Evolutionary conservation across 2,329 filamentous ascomycete species (phyloP).

Genomic region (Graphium sp.): DNA sequence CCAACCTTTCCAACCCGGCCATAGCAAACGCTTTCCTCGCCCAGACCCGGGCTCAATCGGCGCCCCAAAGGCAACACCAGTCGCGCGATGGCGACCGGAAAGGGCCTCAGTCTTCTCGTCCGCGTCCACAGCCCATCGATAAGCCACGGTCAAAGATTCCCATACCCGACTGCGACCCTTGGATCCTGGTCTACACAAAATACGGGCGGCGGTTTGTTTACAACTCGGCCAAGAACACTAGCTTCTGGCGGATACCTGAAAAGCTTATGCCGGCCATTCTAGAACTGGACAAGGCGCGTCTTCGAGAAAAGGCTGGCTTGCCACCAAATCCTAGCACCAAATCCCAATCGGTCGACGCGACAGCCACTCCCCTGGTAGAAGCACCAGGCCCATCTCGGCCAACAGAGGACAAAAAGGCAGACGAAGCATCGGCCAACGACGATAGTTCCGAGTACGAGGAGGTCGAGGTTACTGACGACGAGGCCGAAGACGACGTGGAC

Average conservation of each 20-base stretch:
- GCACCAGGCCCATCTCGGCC: slow-evolving; percentile 3
- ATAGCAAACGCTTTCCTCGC: slow-evolving; percentile 45
- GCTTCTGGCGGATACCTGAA: slow-evolving; percentile 88
- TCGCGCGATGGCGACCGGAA: slow-evolving; percentile 21
- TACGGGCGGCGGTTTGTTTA: slow-evolving; percentile 80
- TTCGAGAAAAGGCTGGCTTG: slow-evolving; percentile 34
- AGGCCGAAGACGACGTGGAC: slow-evolving; percentile 15
- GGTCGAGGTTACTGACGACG: slow-evolving; percentile 40
- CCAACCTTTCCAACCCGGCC: slow-evolving; percentile 30
- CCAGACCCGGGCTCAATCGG: slow-evolving; percentile 22
- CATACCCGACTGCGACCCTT: slow-evolving; percentile 71
- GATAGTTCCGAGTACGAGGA: slow-evolving; percentile 64
- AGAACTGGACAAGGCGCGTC: slow-evolving; percentile 55
- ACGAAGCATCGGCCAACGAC: slow-evolving; percentile 15
- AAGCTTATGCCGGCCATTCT: slow-evolving; percentile 67
- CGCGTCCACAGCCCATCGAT: slow-evolving; percentile 54
- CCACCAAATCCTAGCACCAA: background rate
- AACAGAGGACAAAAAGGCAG: slow-evolving; percentile 9
- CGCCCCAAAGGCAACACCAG: slow-evolving; percentile 18
- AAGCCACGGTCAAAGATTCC: slow-evolving; percentile 62
- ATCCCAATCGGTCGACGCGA: background rate
- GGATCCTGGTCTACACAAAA: slow-evolving; percentile 88
- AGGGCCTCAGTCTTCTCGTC: slow-evolving; percentile 21
- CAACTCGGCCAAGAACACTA: slow-evolving; percentile 71
- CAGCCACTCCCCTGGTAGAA: slow-evolving; percentile 1